These are phyloP conservation scores for Iberis pinnata DNA, from an alignment of 345 rosid species.

Conservation along the genomic window DNA sequence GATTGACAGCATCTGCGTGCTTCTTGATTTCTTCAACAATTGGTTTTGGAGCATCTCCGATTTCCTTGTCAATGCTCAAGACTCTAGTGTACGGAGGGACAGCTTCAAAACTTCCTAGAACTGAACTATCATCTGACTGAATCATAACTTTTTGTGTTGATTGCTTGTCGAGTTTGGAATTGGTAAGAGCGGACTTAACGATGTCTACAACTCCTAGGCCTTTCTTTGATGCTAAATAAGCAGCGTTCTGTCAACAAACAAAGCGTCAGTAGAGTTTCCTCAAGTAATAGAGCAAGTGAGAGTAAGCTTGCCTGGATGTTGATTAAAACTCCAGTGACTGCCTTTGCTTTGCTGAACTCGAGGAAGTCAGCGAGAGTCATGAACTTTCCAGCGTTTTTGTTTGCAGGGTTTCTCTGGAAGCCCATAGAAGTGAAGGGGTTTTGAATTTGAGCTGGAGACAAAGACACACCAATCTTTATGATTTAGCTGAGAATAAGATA, in stretches of 20 bases:
- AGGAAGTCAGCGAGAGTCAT: conserved; percentile 54
- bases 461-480: not conserved
- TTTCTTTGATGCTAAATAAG: conserved; percentile 73
- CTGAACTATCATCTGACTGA: conserved; percentile 70
- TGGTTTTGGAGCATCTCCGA: conserved; percentile 48
- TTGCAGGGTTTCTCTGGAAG: conserved; percentile 52
- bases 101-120: conserved; percentile 44
- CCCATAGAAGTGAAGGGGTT: conserved; percentile 41
- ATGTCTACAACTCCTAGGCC: conserved; percentile 54
- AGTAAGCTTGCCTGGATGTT: conserved; percentile 49
- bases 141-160: conserved; percentile 63
- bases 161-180: conserved; percentile 64
- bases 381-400: conserved; percentile 61
- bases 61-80: conserved; percentile 35
- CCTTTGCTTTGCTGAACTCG: conserved; percentile 61
- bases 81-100: conserved; percentile 50
- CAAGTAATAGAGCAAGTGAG: not conserved
- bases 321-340: conserved; percentile 65
- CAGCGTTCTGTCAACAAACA: conserved; percentile 53
- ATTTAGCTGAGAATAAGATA: not conserved
- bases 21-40: conserved; percentile 57
- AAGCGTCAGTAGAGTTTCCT: not conserved
- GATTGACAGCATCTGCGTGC: conserved; percentile 52
- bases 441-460: conserved; percentile 59
- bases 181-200: conserved; percentile 43